Percentiles rank a stretch among this genome's conserved stretches.
Conservation (phyloP, 2,329 filamentous ascomycete genomes). For the Chaetomiaceae sp. region DNA sequence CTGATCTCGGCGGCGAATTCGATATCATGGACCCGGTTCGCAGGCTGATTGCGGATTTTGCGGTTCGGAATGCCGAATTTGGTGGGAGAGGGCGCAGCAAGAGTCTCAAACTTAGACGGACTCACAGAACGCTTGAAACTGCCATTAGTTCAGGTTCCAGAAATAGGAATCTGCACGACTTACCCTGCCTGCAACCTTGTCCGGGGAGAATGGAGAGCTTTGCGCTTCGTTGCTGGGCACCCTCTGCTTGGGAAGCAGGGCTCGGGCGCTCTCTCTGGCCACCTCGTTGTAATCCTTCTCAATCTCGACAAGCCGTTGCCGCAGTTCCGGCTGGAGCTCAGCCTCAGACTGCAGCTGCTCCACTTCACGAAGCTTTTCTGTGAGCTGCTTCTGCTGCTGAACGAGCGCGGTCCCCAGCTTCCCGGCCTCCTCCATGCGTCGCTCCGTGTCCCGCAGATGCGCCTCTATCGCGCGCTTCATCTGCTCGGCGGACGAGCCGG, state of each 20-base stretch:
- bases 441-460: slow-evolving; percentile 86
- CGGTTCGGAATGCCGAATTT: slow-evolving; percentile 84
- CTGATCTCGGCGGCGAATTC: slow-evolving; percentile 98
- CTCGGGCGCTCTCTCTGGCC: slow-evolving; percentile 79
- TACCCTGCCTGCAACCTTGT: slow-evolving; percentile 49
- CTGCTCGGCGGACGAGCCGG: slow-evolving; percentile 73
- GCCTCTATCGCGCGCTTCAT: slow-evolving; percentile 84
- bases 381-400: slow-evolving; percentile 77
- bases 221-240: slow-evolving; percentile 62
- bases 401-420: slow-evolving; percentile 82
- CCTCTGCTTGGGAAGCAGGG: slow-evolving; percentile 79
- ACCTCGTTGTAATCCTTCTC: slow-evolving; percentile 96
- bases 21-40: slow-evolving; percentile 86
- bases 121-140: slow-evolving; percentile 57
- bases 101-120: slow-evolving; percentile 73
- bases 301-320: slow-evolving; percentile 74
- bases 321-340: slow-evolving; percentile 77
- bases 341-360: slow-evolving; percentile 69
- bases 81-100: slow-evolving; percentile 77
- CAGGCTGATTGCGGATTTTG: slow-evolving; percentile 83
- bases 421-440: slow-evolving; percentile 83
- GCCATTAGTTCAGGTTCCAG: slow-evolving; percentile 9
- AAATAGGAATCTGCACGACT: slow-evolving; percentile 25
- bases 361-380: slow-evolving; percentile 76
- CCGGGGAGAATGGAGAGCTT: slow-evolving; percentile 48